Base-by-base conservation (phyloP, 345 rosid genomes). In the Camelina laxa region DNA sequence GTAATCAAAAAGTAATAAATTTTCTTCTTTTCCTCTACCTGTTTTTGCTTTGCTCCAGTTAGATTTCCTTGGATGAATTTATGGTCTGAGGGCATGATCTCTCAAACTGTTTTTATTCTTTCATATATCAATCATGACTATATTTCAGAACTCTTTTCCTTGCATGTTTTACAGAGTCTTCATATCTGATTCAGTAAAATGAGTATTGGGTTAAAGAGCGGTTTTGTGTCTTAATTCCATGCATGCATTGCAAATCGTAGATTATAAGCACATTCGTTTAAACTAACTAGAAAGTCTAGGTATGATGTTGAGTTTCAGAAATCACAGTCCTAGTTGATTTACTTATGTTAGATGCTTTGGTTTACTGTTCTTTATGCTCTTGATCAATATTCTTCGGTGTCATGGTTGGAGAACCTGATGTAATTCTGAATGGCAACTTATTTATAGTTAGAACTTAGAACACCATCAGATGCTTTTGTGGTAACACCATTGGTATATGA, bases 1-100 rank as follows among this genome's bases (percentile, higher is more conserved):
- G 80, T 77, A 65, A 77, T 71, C 76, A 50, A 27, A 24, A 22
- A 77, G 61, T 59, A 58, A 77, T 71, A 60, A 53, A 69, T 12
- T 59, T 48, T 33, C 64, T 72, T 48, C 50, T 44, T 31, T 35
- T 19, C 27, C 61, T 39, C 15, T 61, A 54, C 75, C 42, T 54
- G 75, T 70, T 70, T 70, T 55, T 48, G 56, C 47, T 71, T 70
- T 70, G 60, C 67, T 64, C 31, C 36, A 0, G 4, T 64, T 76
- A 76, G 70, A 22, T 70, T n/a, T 12, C 31, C 19, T 20, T 44
- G 65, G 59, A 44, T 47, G 60, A 62, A 15, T 3, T 21, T 65
- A 48, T 57, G 61, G 27, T 56, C n/a, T 63, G 76, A 65, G 67
- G 67, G 75, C 17, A 49, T 20, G 21, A 47, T 77, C 47, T 57